Percentiles rank a stretch among this genome's conserved stretches.
These are phyloP conservation scores for Letharia lupina DNA, from an alignment of 495 filamentous ascomycete genomes.

Conservation along the genomic window DNA sequence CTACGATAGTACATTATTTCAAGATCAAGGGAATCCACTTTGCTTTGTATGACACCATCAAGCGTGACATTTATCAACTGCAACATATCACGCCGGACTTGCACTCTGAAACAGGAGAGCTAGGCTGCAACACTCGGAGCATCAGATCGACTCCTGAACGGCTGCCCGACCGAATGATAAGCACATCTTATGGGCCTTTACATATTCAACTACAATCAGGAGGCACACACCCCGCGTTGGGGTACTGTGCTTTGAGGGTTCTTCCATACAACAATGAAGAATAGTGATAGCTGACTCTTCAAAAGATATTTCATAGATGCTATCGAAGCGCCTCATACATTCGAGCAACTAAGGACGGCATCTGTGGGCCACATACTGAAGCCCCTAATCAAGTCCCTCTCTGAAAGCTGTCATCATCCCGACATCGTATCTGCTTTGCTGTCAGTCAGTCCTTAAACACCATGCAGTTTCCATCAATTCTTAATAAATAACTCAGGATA, in stretches of 20 bases:
- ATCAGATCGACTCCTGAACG: not conserved
- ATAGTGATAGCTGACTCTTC: conserved; percentile 17
- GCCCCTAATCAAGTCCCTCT: conserved; percentile 57
- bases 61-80: not conserved
- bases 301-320: conserved; percentile 57
- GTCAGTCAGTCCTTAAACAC: conserved; percentile 39
- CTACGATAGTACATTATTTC: too few species aligned
- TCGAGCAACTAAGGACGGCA: conserved; percentile 69
- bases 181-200: not conserved
- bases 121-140: not conserved
- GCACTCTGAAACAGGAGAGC: not conserved
- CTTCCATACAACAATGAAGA: not conserved
- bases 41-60: not conserved
- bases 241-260: not conserved
- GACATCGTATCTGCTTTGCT: conserved; percentile 70
- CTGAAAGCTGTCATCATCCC: conserved; percentile 57
- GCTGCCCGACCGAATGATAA: not conserved
- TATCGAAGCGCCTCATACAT: conserved; percentile 60
- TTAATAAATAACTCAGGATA: conserved; percentile 42
- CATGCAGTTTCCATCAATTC: too few species aligned
- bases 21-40: not conserved
- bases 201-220: not conserved
- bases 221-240: not conserved
- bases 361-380: conserved; percentile 55
- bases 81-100: not conserved